Conservation (phyloP, 108 stramenopile species). For the Discostella stelligeroides region DNA sequence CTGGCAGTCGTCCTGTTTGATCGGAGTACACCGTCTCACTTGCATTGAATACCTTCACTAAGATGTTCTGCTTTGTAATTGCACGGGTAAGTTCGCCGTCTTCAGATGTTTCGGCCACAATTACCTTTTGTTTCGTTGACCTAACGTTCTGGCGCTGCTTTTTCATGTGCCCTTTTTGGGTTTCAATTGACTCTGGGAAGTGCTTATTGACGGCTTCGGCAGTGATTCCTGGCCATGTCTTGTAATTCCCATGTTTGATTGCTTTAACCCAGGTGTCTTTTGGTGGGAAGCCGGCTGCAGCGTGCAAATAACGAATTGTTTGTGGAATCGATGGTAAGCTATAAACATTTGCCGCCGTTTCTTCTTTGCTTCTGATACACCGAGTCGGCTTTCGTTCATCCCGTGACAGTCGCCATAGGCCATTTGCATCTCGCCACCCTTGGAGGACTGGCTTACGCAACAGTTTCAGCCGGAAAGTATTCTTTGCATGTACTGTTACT, state of each 20-base stretch:
- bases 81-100: background rate
- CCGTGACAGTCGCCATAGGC: background rate
- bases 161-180: constrained; percentile 31
- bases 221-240: constrained; percentile 30
- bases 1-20: constrained; percentile 39
- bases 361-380: background rate
- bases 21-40: constrained; percentile 16
- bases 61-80: background rate
- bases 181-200: constrained; percentile 32
- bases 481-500: constrained; percentile 6
- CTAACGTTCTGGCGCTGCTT: constrained; percentile 17
- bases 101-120: background rate
- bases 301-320: no score
- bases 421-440: no score
- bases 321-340: no score
- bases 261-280: constrained; percentile 23
- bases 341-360: background rate
- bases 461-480: background rate
- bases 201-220: constrained; percentile 13
- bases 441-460: no score
- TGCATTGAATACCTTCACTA: constrained; percentile 3
- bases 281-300: constrained; percentile 15
- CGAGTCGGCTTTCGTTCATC: no score
- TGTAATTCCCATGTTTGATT: constrained; percentile 10
- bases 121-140: constrained; percentile 12